Conservation (phyloP, 306 rosid genomes). For the Astragalus membranaceus region DNA sequence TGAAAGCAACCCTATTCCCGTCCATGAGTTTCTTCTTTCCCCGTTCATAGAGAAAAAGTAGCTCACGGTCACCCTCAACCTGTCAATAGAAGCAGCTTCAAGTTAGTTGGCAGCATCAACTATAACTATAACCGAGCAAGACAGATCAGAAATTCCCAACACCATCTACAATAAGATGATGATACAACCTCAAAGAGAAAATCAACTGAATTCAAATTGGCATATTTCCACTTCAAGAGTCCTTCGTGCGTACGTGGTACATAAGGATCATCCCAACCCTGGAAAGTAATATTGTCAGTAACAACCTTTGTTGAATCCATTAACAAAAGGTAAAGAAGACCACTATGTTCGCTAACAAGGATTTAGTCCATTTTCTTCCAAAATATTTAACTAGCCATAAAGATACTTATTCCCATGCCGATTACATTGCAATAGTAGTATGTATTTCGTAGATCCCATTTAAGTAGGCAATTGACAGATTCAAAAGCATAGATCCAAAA, state of each 20-base stretch:
- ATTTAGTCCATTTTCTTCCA: constrained; percentile 3
- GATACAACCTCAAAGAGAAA: constrained; percentile 84
- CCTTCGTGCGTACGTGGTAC: constrained; percentile 97
- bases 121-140: constrained; percentile 4
- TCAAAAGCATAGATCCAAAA: constrained; percentile 5
- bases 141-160: constrained; percentile 7
- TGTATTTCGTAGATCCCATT: neutral
- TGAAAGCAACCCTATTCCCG: constrained; percentile 74
- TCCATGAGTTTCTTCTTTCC: constrained; percentile 95
- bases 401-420: constrained; percentile 3
- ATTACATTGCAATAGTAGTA: constrained; percentile 2
- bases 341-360: neutral
- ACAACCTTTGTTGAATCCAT: constrained; percentile 9
- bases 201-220: constrained; percentile 90
- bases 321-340: constrained; percentile 1
- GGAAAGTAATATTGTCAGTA: constrained; percentile 20
- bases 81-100: constrained; percentile 37
- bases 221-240: constrained; percentile 93
- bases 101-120: constrained; percentile 20
- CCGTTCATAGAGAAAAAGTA: constrained; percentile 68
- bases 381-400: neutral
- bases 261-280: constrained; percentile 99
- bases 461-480: neutral
- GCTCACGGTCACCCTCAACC: constrained; percentile 62
- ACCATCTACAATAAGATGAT: constrained; percentile 14